Conservation (phyloP, 495 filamentous ascomycete genomes). For the Podospora comata region DNA sequence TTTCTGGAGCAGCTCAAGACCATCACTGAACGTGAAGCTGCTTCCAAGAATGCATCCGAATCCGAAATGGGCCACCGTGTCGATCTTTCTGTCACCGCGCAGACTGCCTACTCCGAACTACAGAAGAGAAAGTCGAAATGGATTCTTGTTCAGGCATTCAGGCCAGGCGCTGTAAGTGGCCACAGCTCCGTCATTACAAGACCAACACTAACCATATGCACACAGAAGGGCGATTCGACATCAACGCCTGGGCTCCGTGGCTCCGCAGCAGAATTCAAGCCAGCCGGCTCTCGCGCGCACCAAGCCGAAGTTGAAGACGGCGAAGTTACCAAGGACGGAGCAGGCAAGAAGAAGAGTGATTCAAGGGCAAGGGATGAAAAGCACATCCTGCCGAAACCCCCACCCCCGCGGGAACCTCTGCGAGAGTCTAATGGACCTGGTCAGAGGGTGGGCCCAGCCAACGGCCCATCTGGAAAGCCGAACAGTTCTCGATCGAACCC, state of each 20-base stretch:
- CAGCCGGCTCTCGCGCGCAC: conserved; percentile 32
- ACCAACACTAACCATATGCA: conserved; percentile 23
- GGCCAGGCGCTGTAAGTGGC: conserved; percentile 45
- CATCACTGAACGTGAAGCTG: conserved; percentile 67
- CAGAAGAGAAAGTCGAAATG: conserved; percentile 74
- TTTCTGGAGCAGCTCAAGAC: conserved; percentile 67
- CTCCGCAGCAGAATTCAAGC: conserved; percentile 49
- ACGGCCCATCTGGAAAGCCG: conserved; percentile 15
- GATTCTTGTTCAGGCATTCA: conserved; percentile 82
- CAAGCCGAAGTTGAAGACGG: conserved; percentile 70
- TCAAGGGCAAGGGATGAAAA: conserved; percentile 6
- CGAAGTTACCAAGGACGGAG: conserved; percentile 66
- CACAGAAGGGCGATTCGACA: conserved; percentile 39
- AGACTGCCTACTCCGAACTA: conserved; percentile 76
- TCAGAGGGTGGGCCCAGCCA: conserved; percentile 12
- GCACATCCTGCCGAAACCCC: conserved; percentile 13
- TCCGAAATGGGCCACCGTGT: conserved; percentile 65
- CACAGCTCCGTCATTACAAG: conserved; percentile 22
- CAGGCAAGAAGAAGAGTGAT: conserved; percentile 24
- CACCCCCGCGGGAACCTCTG: conserved; percentile 16
- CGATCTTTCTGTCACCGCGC: conserved; percentile 88
- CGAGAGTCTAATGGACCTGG: conserved; percentile 18
- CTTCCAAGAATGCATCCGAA: conserved; percentile 55
- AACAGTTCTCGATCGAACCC: conserved; percentile 24
- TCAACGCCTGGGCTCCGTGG: conserved; percentile 34